phyloP scores from a whole-genome alignment of 164 flowering plant species.

The Liquidambar formosana region DNA sequence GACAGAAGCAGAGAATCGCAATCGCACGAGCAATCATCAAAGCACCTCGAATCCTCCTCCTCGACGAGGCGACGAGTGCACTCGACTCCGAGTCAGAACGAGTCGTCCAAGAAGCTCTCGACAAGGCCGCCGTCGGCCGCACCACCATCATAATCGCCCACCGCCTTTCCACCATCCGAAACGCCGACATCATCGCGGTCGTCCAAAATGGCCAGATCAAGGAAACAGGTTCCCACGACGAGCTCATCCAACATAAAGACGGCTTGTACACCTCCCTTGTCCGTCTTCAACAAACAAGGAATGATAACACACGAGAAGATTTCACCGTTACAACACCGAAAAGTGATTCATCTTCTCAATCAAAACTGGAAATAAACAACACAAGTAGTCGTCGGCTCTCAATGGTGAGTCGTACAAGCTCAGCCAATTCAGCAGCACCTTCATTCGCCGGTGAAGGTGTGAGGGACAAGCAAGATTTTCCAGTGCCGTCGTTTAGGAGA shows the following conservation, averaged over 20 bases:
- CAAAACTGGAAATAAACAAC: slow-evolving; percentile 25
- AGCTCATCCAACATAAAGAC: slow-evolving; percentile 39
- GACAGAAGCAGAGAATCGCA: slow-evolving; percentile 91
- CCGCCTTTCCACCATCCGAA: slow-evolving; percentile 78
- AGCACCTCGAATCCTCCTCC: slow-evolving; percentile 64
- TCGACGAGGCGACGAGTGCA: slow-evolving; percentile 91
- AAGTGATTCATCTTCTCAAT: slow-evolving; percentile 4
- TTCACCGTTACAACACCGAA: background rate
- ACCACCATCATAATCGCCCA: slow-evolving; percentile 87
- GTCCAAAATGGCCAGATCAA: slow-evolving; percentile 63
- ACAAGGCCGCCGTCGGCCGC: slow-evolving; percentile 64
- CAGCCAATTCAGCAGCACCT: slow-evolving; percentile 37
- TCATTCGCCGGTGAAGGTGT: background rate
- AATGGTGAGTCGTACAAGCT: slow-evolving; percentile 49
- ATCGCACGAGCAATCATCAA: slow-evolving; percentile 81
- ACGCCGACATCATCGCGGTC: slow-evolving; percentile 72
- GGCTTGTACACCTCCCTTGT: slow-evolving; percentile 60
- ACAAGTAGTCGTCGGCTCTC: slow-evolving; percentile 44
- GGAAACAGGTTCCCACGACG: slow-evolving; percentile 71
- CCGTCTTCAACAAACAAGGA: slow-evolving; percentile 49
- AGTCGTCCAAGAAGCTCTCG: slow-evolving; percentile 80
- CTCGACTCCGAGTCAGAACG: slow-evolving; percentile 82
- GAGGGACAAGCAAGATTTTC: slow-evolving; percentile 13
- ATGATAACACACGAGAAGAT: background rate
- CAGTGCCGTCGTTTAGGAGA: slow-evolving; percentile 64